Evolutionary conservation across 345 rosid species (phyloP).

Genomic region (Lepidium didymum): DNA sequence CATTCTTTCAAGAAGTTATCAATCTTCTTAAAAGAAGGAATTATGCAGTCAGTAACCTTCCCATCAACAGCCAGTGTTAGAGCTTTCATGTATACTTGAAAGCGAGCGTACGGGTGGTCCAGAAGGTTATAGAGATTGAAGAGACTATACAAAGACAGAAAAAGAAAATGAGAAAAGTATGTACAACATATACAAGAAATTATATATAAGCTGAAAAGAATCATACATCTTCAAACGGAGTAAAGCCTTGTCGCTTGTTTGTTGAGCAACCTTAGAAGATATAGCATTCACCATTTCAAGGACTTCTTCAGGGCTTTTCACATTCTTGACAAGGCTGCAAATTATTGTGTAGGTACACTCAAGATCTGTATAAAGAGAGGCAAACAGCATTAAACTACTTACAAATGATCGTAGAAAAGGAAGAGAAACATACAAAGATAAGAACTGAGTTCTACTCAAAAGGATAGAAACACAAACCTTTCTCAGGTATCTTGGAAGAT

Average conservation of each 20-base stretch:
- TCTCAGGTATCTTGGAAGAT: slow-evolving; percentile 82
- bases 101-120: slow-evolving; percentile 58
- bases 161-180: neutral
- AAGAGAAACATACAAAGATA: neutral
- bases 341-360: slow-evolving; percentile 94
- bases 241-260: slow-evolving; percentile 78
- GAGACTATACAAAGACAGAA: slow-evolving; percentile 48
- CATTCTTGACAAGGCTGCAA: slow-evolving; percentile 73
- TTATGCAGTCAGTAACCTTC: slow-evolving; percentile 61
- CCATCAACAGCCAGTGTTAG: slow-evolving; percentile 62
- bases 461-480: slow-evolving; percentile 40
- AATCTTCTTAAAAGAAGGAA: slow-evolving; percentile 72
- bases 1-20: slow-evolving; percentile 93
- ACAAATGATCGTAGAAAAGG: neutral
- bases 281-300: slow-evolving; percentile 72
- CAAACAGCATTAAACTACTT: neutral
- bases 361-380: slow-evolving; percentile 46
- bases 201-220: neutral
- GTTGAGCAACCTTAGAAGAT: slow-evolving; percentile 68
- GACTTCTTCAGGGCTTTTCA: slow-evolving; percentile 52
- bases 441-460: neutral
- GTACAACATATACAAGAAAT: neutral
- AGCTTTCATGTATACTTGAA: slow-evolving; percentile 75
- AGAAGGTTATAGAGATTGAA: slow-evolving; percentile 89
- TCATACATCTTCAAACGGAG: slow-evolving; percentile 84